Base-by-base conservation (phyloP, 202 grass and related monocot species). In the Zoysia matrella region DNA sequence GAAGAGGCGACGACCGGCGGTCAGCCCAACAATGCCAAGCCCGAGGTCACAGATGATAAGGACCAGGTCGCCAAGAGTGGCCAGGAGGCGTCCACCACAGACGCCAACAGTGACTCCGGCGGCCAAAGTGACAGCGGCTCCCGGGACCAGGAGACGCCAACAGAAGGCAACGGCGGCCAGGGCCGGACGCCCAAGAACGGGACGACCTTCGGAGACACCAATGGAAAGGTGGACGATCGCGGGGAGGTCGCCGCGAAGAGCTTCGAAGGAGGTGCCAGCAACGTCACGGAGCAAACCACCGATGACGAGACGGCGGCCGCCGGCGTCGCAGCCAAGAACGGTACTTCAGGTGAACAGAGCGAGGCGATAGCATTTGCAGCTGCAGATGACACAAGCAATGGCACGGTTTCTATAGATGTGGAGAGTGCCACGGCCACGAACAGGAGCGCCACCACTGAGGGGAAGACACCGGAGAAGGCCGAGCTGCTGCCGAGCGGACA, bases 401-500 rank as follows among this genome's bases (percentile, higher is more conserved):
- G 57, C 78, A 82, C 66, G 8, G 8, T 48, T 9, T 82, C 42
- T 13, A 12, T 60, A 52, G 69, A 67, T 44, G 56, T 69, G 6
- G 54, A 52, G 12, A 60, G 30, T 18, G 54, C 56, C 0, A 45
- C 15, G 10, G 65, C 52, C 18, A 39, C 2, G 18, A 62, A 36
- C 60, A 39, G 67, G 16, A 83, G 63, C 46, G 73, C 9, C 66
- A 50, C 65, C 3, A 22, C 16, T 5, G 46, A 62, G 46, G 72
- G 41, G 22, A 45, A 62, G 4, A 16, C 16, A 36, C 30, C 30
- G 30, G 30, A 36, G 47, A 39, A 8, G 52, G 8, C 6, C 1
- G 84, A 86, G 79, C 79, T 87, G 51, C 88, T 93, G 56, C 87
- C 89, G 5, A 88, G 81, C 74, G 91, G 70, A 47, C 91, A 92